A percentile compares a stretch with the other conserved stretches of the same genome.
Conservation (phyloP, 169 alveolate genomes). For the Perkinsus olseni region DNA sequence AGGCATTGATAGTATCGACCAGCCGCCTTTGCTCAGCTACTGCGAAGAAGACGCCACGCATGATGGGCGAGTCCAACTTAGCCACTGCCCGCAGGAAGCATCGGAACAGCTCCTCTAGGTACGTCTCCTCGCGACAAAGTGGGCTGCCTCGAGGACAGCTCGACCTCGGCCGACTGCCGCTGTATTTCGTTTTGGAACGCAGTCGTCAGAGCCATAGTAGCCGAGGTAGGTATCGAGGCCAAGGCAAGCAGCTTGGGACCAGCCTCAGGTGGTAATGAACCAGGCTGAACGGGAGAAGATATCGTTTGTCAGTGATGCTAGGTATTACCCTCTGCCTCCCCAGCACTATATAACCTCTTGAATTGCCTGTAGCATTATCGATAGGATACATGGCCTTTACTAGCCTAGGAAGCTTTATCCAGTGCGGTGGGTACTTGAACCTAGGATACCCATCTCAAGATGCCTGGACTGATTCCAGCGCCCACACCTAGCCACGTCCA, state of each 20-base stretch:
- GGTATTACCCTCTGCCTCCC: background rate
- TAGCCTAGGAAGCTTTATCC: constrained; percentile 33
- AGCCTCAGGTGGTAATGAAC: background rate
- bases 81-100: background rate
- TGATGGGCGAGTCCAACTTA: background rate
- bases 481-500: constrained; percentile 31
- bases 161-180: background rate
- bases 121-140: background rate
- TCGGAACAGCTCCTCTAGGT: background rate
- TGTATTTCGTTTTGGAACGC: background rate
- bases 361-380: constrained; percentile 34
- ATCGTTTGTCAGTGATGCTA: background rate
- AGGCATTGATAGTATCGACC: background rate
- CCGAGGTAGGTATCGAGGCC: background rate
- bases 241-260: background rate
- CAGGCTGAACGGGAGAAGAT: background rate
- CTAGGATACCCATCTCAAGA: background rate
- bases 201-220: background rate
- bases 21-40: background rate
- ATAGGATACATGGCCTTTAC: constrained; percentile 26
- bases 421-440: constrained; percentile 53
- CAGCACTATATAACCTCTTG: constrained; percentile 42
- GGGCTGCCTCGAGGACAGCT: background rate
- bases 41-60: background rate
- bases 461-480: no score